A percentile compares a stretch with the other conserved stretches of the same genome.
These are phyloP conservation scores for Mercurialis annua DNA, from an alignment of 345 rosid species.

Conservation along the genomic window DNA sequence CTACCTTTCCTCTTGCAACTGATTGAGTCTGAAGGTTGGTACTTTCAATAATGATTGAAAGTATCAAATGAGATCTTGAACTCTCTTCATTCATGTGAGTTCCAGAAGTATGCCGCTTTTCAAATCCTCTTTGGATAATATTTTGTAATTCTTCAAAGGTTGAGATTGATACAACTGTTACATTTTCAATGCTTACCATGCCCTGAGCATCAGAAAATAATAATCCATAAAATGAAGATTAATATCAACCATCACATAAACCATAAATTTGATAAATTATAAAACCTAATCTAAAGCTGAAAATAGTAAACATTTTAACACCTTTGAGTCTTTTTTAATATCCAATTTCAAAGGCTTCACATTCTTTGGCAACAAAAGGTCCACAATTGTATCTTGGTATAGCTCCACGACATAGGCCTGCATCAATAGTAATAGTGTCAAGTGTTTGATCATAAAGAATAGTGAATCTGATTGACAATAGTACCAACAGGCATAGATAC, in stretches of 20 bases:
- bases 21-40: conserved; percentile 94
- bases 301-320: conserved; percentile 21
- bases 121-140: conserved; percentile 80
- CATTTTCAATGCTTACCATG: conserved; percentile 89
- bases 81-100: conserved; percentile 98
- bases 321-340: conserved; percentile 95
- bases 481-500: not conserved
- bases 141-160: conserved; percentile 63
- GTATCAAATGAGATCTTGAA: conserved; percentile 89
- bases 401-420: conserved; percentile 95
- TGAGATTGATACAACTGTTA: conserved; percentile 63
- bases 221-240: conserved; percentile 5
- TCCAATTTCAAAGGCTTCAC: conserved; percentile 72
- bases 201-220: conserved; percentile 50
- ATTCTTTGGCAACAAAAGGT: conserved; percentile 72
- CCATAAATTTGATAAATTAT: not conserved
- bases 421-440: conserved; percentile 13
- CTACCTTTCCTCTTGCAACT: conserved; percentile 90
- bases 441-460: not conserved
- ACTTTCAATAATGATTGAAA: conserved; percentile 85
- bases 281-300: not conserved
- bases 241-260: not conserved
- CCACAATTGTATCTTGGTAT: conserved; percentile 90
- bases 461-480: not conserved
- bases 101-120: conserved; percentile 75